A percentile compares a stretch with the other conserved stretches of the same genome.
These are phyloP conservation scores for Caloboletus firmus DNA, from an alignment of 1,284 basidiomycete genomes.

Conservation along the genomic window DNA sequence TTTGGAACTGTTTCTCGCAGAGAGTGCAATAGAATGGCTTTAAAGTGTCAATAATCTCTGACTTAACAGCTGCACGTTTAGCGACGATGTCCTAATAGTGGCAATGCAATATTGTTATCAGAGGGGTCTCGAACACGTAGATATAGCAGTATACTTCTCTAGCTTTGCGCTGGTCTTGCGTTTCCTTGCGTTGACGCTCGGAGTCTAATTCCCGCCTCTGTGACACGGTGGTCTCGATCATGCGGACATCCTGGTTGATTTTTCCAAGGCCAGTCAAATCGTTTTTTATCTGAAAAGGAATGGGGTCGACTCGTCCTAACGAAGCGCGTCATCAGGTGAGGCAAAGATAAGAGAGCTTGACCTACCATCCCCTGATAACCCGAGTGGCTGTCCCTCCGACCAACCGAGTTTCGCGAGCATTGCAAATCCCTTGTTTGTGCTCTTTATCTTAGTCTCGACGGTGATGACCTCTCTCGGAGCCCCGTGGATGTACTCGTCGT, in stretches of 20 bases:
- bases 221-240: conserved; percentile 80
- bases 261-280: conserved; percentile 79
- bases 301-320: conserved; percentile 73
- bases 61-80: conserved; percentile 61
- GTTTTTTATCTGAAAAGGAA: conserved; percentile 75
- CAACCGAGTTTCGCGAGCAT: conserved; percentile 80
- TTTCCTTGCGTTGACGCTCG: conserved; percentile 75
- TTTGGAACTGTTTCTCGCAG: conserved; percentile 83
- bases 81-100: conserved; percentile 60
- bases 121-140: conserved; percentile 1
- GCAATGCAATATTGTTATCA: conserved; percentile 4
- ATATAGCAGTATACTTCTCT: conserved; percentile 54
- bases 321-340: not conserved
- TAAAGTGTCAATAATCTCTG: conserved; percentile 65
- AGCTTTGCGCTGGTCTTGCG: conserved; percentile 65
- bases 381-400: conserved; percentile 74
- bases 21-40: conserved; percentile 75
- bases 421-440: conserved; percentile 74
- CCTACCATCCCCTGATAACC: conserved; percentile 70
- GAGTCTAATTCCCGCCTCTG: conserved; percentile 76
- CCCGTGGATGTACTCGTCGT: conserved; percentile 62
- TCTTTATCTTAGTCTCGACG: conserved; percentile 74
- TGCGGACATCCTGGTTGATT: conserved; percentile 68
- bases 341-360: not conserved
- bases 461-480: conserved; percentile 64